Conservation (phyloP, 495 filamentous ascomycete genomes). For the Haplographium delicatum region DNA sequence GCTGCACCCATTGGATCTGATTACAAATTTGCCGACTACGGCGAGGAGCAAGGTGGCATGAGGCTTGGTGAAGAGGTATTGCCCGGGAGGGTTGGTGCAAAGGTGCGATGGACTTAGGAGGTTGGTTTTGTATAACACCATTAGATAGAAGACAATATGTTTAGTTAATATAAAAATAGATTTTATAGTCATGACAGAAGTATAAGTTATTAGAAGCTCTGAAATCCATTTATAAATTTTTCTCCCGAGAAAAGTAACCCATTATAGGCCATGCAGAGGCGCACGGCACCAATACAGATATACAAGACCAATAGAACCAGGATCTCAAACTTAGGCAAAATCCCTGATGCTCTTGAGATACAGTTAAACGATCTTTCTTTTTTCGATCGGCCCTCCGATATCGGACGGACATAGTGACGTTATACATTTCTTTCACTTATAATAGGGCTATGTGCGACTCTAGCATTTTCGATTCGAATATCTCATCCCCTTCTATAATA, state of each 20-base stretch:
- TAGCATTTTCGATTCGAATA: not conserved
- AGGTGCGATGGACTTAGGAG: no score
- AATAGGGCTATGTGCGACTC: not conserved
- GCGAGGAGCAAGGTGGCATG: no score
- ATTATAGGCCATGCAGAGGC: conserved; percentile 1
- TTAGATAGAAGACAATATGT: no score
- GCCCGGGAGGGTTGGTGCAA: no score
- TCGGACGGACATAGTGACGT: not conserved
- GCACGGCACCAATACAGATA: not conserved
- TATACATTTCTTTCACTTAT: not conserved
- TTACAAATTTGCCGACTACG: no score
- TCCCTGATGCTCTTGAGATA: not conserved
- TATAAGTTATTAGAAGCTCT: not conserved
- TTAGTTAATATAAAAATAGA: no score
- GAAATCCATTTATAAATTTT: not conserved
- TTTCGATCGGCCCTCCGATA: conserved; percentile 2
- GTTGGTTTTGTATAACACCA: no score
- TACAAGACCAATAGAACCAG: not conserved
- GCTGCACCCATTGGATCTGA: no score
- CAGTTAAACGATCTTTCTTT: not conserved
- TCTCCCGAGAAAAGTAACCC: not conserved
- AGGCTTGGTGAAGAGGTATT: no score
- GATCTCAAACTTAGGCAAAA: not conserved
- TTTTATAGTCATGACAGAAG: no score
- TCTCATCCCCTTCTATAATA: conserved; percentile 23